Evolutionary conservation across 23 red algal genomes (phyloP).

Genomic region (Gracilaria domingensis): DNA sequence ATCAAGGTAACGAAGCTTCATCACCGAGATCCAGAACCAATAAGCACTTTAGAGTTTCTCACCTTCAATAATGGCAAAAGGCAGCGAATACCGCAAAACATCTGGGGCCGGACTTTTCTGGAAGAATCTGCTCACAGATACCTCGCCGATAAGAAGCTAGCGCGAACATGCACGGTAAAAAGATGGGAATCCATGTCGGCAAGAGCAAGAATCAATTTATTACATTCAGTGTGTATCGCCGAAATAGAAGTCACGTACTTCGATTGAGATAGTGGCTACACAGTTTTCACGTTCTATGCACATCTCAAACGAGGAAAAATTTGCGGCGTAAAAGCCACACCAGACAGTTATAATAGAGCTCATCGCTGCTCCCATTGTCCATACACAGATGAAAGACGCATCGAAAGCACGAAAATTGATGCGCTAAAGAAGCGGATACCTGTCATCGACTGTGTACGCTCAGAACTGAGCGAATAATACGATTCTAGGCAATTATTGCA

Average conservation of each 20-base stretch:
- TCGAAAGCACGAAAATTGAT: constrained; percentile 41
- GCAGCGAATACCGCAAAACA: constrained; percentile 18
- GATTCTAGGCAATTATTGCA: background rate
- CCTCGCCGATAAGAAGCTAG: background rate
- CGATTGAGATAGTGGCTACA: constrained; percentile 68
- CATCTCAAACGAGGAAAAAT: constrained; percentile 59
- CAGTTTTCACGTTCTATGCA: constrained; percentile 59
- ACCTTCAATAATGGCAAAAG: constrained; percentile 47
- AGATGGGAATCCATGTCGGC: constrained; percentile 29
- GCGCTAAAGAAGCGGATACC: constrained; percentile 31
- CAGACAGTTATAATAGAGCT: constrained; percentile 34
- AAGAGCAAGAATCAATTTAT: constrained; percentile 16
- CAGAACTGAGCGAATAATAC: background rate
- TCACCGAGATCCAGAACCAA: background rate
- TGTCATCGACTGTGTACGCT: constrained; percentile 31
- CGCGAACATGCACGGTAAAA: background rate
- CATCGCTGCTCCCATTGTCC: constrained; percentile 82
- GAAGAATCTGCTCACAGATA: constrained; percentile 1
- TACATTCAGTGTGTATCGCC: constrained; percentile 63
- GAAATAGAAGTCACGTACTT: constrained; percentile 69
- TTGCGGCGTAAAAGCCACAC: constrained; percentile 53
- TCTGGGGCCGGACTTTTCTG: constrained; percentile 31
- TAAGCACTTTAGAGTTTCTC: constrained; percentile 15
- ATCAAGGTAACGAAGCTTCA: background rate
- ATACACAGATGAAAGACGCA: constrained; percentile 40